Evolutionary conservation across 2,329 filamentous ascomycete genomes (phyloP).

Genomic region (Aspergillus sp.): DNA sequence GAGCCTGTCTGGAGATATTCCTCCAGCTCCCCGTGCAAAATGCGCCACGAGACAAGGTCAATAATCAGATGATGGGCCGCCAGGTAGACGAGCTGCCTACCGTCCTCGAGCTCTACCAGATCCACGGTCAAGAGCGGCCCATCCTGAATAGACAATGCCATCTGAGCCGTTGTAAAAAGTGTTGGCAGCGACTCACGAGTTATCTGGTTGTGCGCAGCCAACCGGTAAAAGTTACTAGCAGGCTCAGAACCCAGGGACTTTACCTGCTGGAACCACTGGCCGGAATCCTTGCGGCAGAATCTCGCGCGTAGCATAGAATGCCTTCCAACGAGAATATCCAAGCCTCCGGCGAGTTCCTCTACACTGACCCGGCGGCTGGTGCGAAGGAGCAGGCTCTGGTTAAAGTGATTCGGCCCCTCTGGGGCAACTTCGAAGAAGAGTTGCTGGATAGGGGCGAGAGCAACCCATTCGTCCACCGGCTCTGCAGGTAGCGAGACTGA

Average conservation of each 20-base stretch:
- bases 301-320: conserved; percentile 19
- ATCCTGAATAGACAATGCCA: neutral
- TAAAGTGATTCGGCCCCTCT: neutral
- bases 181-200: neutral
- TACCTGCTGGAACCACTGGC: conserved; percentile 3
- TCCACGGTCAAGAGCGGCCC: conserved; percentile 5
- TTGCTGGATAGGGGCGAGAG: conserved; percentile 2
- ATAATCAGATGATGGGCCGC: conserved; percentile 10
- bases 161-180: neutral
- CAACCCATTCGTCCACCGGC: neutral
- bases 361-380: neutral
- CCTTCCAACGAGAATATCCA: conserved; percentile 1
- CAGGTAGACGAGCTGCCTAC: neutral
- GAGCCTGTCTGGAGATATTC: conserved; percentile 10
- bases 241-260: neutral
- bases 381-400: neutral
- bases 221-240: neutral
- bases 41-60: conserved; percentile 20
- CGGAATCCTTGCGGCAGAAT: conserved; percentile 1
- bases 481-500: neutral
- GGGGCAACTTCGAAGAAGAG: conserved; percentile 5
- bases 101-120: neutral
- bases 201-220: neutral
- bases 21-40: conserved; percentile 17
- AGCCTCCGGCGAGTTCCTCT: neutral